Percentiles rank a stretch among this genome's conserved stretches.
These are phyloP conservation scores for Blastomyces percursus DNA, from an alignment of 2,329 filamentous ascomycete genomes.

Conservation along the genomic window DNA sequence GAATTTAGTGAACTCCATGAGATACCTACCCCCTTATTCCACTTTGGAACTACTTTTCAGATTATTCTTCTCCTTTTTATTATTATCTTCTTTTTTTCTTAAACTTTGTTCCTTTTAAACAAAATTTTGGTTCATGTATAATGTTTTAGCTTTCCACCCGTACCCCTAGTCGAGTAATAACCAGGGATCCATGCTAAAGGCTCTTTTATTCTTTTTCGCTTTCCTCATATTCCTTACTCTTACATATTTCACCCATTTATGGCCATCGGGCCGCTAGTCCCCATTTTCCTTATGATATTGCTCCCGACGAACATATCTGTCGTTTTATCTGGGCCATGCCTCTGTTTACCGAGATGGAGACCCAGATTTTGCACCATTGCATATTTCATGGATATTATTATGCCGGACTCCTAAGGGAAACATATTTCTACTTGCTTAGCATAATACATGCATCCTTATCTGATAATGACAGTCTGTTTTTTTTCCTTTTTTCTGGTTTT, in stretches of 20 bases:
- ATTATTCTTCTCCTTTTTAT: neutral
- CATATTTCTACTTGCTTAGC: neutral
- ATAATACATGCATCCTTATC: neutral
- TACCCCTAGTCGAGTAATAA: neutral
- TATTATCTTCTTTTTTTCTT: neutral
- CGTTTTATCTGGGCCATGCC: too few relatives aligned
- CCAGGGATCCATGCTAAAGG: neutral
- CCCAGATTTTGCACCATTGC: too few relatives aligned
- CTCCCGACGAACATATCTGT: too few relatives aligned
- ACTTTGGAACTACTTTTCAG: neutral
- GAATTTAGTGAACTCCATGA: neutral
- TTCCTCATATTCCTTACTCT: neutral
- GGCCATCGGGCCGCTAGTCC: neutral
- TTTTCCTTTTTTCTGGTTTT: neutral
- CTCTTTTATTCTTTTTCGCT: neutral
- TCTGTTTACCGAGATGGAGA: too few relatives aligned
- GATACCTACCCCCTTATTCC: neutral
- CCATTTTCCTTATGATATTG: neutral
- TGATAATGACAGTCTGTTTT: too few relatives aligned
- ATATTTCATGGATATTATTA: too few relatives aligned
- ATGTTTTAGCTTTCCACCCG: neutral
- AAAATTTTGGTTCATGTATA: neutral
- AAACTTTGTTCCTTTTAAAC: neutral
- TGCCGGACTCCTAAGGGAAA: too few relatives aligned
- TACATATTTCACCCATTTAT: neutral